Base-by-base conservation (phyloP, 208 protist genomes). In the Plasmodiophora brassicae region DNA sequence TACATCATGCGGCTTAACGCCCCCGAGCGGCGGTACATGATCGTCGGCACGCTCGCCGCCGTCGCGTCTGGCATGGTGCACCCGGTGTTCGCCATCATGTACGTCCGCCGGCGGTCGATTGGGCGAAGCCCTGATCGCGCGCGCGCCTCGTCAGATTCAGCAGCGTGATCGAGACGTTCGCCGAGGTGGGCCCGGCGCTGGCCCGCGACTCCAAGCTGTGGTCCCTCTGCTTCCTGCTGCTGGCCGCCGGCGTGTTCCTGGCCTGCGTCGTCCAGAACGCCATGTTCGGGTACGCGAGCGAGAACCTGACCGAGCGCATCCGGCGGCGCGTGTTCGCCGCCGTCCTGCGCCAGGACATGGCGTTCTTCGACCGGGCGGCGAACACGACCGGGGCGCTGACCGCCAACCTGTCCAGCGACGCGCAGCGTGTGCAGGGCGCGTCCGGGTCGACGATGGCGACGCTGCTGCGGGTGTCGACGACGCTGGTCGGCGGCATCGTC, bases 301-400 rank as follows among this genome's bases (percentile, higher is more conserved):
- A 32, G 86, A 44, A 54, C 65, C 57, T 88, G 28, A 88, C 86
- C 1, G 0, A 14, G 44, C 44, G 46, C 0, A 1, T 88, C 44
- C 53, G 86, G 39, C 1, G 10, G 41, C 54, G 14, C 5, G 0
- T 8, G 38, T 50, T 84, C 0, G 10, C 20, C 35, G 1, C 86
- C 1, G n/a, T 88, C 45, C 1, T 88, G 20, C 0, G 35, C 8
- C 86, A 88, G 45, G 86, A 88, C 14, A 88, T 88, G 0, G 57
- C 54, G 32, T 88, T 44, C 65, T 88, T 88, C 32, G 86, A 88
- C 54, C 20, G 10, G 36, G 43, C 1, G 28, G 5, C 0, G 43
- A 72, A 88, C 57, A 72, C 86, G 50, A 65, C 86, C 8, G 86
- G 86, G 35, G 50, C 5, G 0, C 86, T 88, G 38, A 88, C 86